Percentiles rank a stretch among this genome's conserved stretches.
Conservation (phyloP, 225 moss, liverwort and hornwort genomes). For the Antitrichia curtipendula region DNA sequence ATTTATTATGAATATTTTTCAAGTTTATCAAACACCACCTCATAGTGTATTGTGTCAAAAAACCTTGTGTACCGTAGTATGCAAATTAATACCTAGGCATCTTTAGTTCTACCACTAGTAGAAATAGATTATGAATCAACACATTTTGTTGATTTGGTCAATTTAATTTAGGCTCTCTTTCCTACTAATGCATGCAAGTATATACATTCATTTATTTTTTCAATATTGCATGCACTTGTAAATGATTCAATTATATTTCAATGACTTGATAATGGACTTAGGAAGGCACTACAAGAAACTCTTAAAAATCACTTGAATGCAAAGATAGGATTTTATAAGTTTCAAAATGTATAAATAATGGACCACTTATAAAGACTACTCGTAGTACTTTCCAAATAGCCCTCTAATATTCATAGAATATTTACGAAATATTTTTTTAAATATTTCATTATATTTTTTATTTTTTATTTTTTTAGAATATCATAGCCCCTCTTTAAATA, state of each 20-base stretch:
- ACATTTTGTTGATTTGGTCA: neutral
- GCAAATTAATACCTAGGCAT: rapidly evolving
- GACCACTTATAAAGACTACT: rapidly evolving
- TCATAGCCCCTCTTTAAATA: neutral
- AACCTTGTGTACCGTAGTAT: no score
- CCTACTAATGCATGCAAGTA: neutral
- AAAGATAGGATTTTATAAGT: no score
- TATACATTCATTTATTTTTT: neutral
- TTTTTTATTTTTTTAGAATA: neutral
- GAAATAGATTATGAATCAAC: neutral
- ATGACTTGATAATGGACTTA: neutral
- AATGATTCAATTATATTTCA: neutral
- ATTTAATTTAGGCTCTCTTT: neutral
- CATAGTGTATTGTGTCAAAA: neutral
- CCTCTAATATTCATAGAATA: no score
- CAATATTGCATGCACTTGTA: neutral
- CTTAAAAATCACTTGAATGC: neutral
- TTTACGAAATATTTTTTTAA: neutral
- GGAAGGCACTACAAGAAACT: rapidly evolving
- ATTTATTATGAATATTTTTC: rapidly evolving
- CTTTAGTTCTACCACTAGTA: neutral
- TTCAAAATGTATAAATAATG: neutral
- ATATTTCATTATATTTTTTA: neutral
- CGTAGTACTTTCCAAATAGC: neutral
- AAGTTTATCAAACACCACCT: neutral